Evolutionary conservation across 1,139 yeast genomes (phyloP), one percentile per base, ranked within the genome.

Genomic region (Debaryomyces subglobosus): DNA sequence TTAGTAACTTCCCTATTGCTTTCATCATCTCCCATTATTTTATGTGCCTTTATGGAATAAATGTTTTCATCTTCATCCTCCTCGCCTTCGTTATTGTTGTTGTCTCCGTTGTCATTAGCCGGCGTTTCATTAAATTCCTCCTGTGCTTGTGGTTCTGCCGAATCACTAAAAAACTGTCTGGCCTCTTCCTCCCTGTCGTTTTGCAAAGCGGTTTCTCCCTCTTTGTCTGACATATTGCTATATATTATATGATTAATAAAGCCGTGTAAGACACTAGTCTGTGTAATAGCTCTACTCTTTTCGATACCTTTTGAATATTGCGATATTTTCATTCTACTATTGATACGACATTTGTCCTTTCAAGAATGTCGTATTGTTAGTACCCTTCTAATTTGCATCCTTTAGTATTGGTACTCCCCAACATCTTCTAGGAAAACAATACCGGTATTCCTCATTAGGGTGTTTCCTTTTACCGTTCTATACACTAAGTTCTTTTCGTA

Each of bases 41-140:
- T 70, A 52, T 72, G 77, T 10, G 72, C 62, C 45, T 63, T 60
- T 38, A 68, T 60, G 16, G 71, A 64, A 52, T 68, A 69, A 32
- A 72, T 62, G 30, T 49, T 49, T 29, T 56, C 58, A 18, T 48
- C 55, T 10, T 30, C 43, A 24, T 48, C 55, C 5, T 39, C 40
- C n/a, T 46, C 49, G 13, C 13, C 30, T 10, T 49, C 55, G 36
- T 51, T 53, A 24, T 37, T 52, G 10, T 45, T 53, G 18, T 51
- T 52, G 15, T 46, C 53, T 21, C 52, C 51, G 18, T 51, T 49
- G 32, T 48, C 53, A 20, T 43, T 52, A 16, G 39, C 47, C 24
- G 45, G 21, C 24, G 8, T 15, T 21, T 32, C 41, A 16, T 42
- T 40, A 29, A 15, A 39, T 39, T 23, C 41, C 13, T 38, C 48